These are phyloP conservation scores for Polyporus tsugae DNA, from an alignment of 1,284 basidiomycete genomes.

Conservation along the genomic window DNA sequence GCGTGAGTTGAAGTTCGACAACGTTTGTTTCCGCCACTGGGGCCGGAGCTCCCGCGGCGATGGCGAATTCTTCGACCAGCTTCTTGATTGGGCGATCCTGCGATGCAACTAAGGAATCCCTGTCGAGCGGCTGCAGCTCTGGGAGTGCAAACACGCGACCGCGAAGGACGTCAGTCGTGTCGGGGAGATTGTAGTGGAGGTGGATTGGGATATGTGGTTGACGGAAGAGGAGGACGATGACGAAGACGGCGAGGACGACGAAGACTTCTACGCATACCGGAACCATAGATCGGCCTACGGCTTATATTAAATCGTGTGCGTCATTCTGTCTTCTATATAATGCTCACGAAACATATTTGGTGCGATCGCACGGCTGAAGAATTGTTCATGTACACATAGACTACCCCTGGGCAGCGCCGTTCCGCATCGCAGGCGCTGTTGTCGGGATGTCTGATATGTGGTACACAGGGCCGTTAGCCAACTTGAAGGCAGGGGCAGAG, in stretches of 20 bases:
- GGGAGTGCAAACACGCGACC: background rate
- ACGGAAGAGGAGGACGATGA: background rate
- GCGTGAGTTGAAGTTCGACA: background rate
- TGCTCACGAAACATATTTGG: no score
- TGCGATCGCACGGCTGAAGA: background rate
- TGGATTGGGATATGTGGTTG: background rate
- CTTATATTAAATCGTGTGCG: background rate
- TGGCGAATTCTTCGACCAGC: background rate
- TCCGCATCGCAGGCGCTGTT: no score
- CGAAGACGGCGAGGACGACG: no score
- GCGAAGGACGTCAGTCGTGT: background rate
- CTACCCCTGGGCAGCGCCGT: background rate
- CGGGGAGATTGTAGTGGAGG: background rate
- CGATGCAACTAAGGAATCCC: background rate
- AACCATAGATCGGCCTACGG: background rate
- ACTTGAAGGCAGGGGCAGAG: background rate
- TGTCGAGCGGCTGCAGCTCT: background rate
- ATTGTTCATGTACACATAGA: background rate
- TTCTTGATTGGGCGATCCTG: background rate
- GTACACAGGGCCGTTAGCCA: no score
- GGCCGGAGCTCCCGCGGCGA: background rate
- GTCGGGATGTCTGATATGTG: no score
- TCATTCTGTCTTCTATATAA: background rate
- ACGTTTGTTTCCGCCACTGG: background rate
- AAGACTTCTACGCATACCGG: no score